A percentile compares a stretch with the other conserved stretches of the same genome.
Evolutionary conservation across 805 yeast species (phyloP).

Genomic region (Isabelozyma gotoi): DNA sequence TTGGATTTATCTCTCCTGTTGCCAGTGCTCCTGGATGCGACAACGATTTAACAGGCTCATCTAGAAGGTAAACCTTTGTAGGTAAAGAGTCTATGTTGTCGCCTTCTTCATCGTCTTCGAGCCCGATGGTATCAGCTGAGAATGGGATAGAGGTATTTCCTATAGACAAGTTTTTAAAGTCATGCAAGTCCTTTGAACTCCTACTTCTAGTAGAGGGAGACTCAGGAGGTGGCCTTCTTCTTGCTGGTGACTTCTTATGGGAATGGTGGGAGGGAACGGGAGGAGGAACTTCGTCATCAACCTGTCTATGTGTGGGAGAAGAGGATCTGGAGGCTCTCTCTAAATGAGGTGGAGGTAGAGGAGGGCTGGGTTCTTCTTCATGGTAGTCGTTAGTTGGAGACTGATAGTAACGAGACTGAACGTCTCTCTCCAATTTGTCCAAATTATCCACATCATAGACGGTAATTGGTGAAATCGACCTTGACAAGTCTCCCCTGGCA

Average conservation of each 20-base stretch:
- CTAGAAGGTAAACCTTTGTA: slow-evolving; percentile 35
- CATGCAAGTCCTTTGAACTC: slow-evolving; percentile 9
- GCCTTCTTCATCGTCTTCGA: slow-evolving; percentile 13
- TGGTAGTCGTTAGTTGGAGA: not conserved
- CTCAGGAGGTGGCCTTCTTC: slow-evolving; percentile 22
- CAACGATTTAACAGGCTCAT: slow-evolving; percentile 31
- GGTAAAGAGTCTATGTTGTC: slow-evolving; percentile 16
- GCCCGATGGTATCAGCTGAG: slow-evolving; percentile 43
- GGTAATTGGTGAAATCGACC: slow-evolving; percentile 20
- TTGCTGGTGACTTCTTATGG: slow-evolving; percentile 9
- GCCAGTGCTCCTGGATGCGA: slow-evolving; percentile 15
- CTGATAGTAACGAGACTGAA: slow-evolving; percentile 5
- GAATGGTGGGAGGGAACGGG: slow-evolving; percentile 1
- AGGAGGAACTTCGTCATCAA: slow-evolving; percentile 1
- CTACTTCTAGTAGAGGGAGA: not conserved
- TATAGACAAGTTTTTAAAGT: not conserved
- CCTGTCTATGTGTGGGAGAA: not conserved
- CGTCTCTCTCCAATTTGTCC: slow-evolving; percentile 12
- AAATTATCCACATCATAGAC: slow-evolving; percentile 14
- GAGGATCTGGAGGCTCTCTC: not conserved
- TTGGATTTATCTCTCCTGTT: slow-evolving; percentile 28
- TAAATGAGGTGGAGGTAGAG: not conserved
- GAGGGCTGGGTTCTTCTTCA: not conserved
- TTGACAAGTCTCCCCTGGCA: slow-evolving; percentile 1
- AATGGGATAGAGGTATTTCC: slow-evolving; percentile 33